Conservation (phyloP, 176 grass and related monocot species). For the Calamus simplicifolius region DNA sequence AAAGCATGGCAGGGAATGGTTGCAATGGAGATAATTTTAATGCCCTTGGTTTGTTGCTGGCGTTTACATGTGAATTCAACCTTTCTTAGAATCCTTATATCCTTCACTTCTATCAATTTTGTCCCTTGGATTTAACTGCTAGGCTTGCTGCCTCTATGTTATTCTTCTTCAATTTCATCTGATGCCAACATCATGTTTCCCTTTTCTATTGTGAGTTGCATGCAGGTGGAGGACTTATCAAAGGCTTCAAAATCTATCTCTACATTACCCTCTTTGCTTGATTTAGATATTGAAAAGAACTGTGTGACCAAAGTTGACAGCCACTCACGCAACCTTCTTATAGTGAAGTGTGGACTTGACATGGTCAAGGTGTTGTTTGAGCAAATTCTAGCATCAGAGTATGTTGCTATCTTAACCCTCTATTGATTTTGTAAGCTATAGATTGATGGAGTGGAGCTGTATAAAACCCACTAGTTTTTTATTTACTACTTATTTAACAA, state of each 20-base stretch:
- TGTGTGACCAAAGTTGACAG: conserved; percentile 45
- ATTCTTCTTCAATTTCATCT: background rate
- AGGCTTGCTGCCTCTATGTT: no score
- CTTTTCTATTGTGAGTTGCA: conserved; percentile 2
- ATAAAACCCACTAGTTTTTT: no score
- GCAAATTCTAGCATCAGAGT: conserved; percentile 61
- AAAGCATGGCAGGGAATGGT: no score
- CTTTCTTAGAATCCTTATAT: no score
- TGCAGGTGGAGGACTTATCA: conserved; percentile 68
- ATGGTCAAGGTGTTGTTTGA: conserved; percentile 97
- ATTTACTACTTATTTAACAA: no score
- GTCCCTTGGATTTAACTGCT: no score
- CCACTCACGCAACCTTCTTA: conserved; percentile 79
- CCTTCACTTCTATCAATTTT: no score
- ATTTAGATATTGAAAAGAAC: conserved; percentile 59
- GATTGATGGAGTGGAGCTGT: no score
- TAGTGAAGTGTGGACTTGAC: conserved; percentile 71
- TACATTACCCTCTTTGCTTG: conserved; percentile 62
- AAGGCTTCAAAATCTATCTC: conserved; percentile 74
- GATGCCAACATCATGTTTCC: background rate
- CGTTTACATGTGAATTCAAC: no score
- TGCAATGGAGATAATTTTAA: no score
- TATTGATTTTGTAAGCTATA: background rate
- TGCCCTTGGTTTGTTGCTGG: no score
- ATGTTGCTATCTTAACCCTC: conserved; percentile 12